These are phyloP conservation scores for Orychophragmus violaceus DNA, from an alignment of 345 rosid species.

Conservation along the genomic window DNA sequence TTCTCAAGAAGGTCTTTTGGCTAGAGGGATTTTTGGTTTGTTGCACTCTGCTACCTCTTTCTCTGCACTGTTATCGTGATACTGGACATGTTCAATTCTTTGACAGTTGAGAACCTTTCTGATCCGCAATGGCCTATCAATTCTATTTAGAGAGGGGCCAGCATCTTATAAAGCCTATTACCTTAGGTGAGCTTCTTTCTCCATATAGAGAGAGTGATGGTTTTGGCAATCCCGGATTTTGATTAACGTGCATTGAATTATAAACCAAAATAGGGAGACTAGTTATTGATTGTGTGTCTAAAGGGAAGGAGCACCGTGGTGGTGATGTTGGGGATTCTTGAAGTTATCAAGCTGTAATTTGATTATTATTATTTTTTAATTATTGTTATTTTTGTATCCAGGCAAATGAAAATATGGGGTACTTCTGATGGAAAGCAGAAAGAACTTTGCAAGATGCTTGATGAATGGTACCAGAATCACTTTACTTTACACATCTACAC, in stretches of 20 bases:
- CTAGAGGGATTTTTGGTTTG: background rate
- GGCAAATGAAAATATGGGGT: conserved; percentile 93
- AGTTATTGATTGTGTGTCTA: background rate
- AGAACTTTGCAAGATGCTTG: conserved; percentile 87
- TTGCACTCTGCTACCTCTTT: conserved; percentile 5
- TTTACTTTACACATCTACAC: conserved; percentile 15
- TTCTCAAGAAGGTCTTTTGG: background rate
- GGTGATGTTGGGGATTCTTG: background rate
- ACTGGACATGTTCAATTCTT: conserved; percentile 1
- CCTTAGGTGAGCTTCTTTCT: conserved; percentile 44
- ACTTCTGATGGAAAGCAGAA: conserved; percentile 77
- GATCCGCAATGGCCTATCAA: conserved; percentile 88
- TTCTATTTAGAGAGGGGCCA: conserved; percentile 85
- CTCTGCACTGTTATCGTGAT: background rate
- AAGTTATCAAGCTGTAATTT: background rate
- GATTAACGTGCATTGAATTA: conserved; percentile 4
- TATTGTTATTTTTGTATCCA: conserved; percentile 25
- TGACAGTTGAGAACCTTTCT: conserved; percentile 85
- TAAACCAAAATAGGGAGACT: background rate
- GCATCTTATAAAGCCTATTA: conserved; percentile 76
- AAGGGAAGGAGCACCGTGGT: background rate
- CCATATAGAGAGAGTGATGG: background rate
- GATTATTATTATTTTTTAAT: background rate
- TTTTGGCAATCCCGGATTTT: conserved; percentile 4
- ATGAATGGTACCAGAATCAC: conserved; percentile 66